A percentile compares a stretch with the other conserved stretches of the same genome.
Conservation (phyloP, 139 green algal species). For the Chlorella sp. region DNA sequence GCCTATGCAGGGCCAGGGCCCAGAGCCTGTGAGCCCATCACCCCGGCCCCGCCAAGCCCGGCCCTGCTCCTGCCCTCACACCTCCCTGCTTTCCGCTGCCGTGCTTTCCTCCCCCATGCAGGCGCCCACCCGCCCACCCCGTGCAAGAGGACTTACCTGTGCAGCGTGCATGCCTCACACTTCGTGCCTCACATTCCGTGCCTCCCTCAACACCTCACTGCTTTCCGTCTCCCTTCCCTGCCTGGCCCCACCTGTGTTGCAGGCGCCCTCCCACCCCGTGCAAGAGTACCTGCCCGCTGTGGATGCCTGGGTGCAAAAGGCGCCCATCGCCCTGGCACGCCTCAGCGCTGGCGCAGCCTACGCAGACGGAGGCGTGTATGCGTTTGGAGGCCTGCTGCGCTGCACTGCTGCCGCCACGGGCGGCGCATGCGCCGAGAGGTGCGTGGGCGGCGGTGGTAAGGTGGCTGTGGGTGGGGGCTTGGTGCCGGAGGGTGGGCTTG, state of each 20-base stretch:
- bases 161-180: too few relatives aligned
- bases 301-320: constrained; percentile 1
- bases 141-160: too few relatives aligned
- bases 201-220: neutral
- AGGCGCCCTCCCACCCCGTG: neutral
- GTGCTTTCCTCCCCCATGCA: too few relatives aligned
- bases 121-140: too few relatives aligned
- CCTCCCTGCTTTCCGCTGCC: too few relatives aligned
- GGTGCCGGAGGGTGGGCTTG: too few relatives aligned
- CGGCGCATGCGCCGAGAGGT: neutral
- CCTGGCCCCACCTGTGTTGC: neutral
- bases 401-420: neutral
- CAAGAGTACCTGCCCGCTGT: neutral
- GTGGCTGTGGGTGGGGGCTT: neutral
- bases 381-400: constrained; percentile 1
- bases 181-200: too few relatives aligned
- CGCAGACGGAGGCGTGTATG: constrained; percentile 14
- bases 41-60: too few relatives aligned
- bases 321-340: neutral
- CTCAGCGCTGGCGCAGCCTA: constrained; percentile 13
- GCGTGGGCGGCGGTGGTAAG: neutral
- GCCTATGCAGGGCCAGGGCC: too few relatives aligned
- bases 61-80: too few relatives aligned
- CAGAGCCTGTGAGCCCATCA: too few relatives aligned
- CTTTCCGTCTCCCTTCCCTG: neutral